Percentiles rank a stretch among this genome's conserved stretches.
Evolutionary conservation across 371 early-diverging fungal genomes (phyloP).

Genomic region (Chytridium lagenaria): DNA sequence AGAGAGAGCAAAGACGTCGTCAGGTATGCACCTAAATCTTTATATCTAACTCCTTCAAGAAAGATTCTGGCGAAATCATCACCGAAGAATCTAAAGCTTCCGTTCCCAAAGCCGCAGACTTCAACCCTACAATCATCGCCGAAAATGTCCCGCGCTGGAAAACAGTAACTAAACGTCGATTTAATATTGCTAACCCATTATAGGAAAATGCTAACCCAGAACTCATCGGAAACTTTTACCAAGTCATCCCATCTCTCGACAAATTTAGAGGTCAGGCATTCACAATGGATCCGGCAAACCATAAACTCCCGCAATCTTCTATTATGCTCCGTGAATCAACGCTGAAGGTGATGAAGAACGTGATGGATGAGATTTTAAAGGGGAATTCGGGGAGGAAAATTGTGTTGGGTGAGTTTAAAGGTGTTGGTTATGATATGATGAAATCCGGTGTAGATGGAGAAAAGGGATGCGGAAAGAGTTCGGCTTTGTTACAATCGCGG

Average conservation of each 20-base stretch:
- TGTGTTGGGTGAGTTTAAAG: constrained; percentile 21
- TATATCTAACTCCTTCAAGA: background rate
- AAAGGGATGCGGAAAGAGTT: constrained; percentile 38
- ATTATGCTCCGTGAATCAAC: constrained; percentile 42
- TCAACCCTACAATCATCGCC: background rate
- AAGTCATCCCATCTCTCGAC: background rate
- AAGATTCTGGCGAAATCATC: background rate
- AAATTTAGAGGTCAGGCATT: background rate
- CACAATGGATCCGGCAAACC: background rate
- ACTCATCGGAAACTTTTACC: background rate
- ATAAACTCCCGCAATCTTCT: constrained; percentile 2
- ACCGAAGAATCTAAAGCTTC: background rate
- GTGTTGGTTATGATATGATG: background rate
- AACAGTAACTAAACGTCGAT: background rate
- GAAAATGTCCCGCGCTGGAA: background rate
- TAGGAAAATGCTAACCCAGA: background rate
- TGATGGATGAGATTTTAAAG: constrained; percentile 23
- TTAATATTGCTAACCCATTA: background rate
- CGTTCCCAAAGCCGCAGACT: background rate
- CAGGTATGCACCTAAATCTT: background rate
- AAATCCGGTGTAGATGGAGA: constrained; percentile 19
- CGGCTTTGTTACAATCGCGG: constrained; percentile 27
- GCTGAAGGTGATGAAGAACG: constrained; percentile 23
- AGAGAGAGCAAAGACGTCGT: background rate
- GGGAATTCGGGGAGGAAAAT: constrained; percentile 16